A percentile compares a stretch with the other conserved stretches of the same genome.
Conservation (phyloP, 2,329 filamentous ascomycete genomes). For the Apiospora aurea region DNA sequence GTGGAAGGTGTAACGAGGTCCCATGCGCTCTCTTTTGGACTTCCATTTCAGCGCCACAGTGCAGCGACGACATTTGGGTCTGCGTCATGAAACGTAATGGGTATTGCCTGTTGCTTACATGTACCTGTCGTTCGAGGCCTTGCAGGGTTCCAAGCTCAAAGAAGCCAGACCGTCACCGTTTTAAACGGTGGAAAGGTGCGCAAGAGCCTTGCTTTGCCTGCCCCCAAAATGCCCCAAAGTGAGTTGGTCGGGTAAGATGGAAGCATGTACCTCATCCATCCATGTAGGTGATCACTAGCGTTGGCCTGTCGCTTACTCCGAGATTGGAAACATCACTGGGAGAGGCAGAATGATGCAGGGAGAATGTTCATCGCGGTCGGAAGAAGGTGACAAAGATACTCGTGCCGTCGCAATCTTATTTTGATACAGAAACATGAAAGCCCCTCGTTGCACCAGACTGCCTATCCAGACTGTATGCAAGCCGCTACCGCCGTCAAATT, state of each 20-base stretch:
- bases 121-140: neutral
- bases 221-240: neutral
- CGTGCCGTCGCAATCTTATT: neutral
- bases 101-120: neutral
- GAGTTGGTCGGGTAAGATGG: neutral
- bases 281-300: neutral
- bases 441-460: neutral
- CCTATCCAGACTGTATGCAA: slow-evolving; percentile 8
- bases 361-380: neutral
- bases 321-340: neutral
- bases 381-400: neutral
- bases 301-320: neutral
- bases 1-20: neutral
- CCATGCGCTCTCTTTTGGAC: neutral
- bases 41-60: slow-evolving; percentile 5
- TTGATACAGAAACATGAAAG: neutral
- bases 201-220: neutral
- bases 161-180: neutral
- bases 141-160: neutral
- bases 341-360: neutral
- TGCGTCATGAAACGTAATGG: slow-evolving; percentile 15
- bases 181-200: neutral
- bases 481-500: slow-evolving; percentile 16
- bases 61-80: slow-evolving; percentile 2
- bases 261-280: neutral